These are phyloP conservation scores for Diospyros lotus DNA, from an alignment of 148 eudicot species.

Conservation along the genomic window DNA sequence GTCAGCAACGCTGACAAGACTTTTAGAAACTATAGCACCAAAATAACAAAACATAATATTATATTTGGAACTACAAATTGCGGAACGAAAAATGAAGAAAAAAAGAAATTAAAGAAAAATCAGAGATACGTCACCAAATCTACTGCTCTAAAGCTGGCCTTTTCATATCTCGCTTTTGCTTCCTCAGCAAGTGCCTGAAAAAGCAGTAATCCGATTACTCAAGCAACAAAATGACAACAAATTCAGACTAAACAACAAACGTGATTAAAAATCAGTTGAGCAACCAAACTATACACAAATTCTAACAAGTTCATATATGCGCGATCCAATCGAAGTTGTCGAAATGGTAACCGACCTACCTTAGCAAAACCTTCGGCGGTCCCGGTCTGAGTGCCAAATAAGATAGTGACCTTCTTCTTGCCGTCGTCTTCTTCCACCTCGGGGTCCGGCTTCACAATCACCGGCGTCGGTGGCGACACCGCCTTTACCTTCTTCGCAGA, in stretches of 20 bases:
- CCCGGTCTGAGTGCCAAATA: conserved; percentile 90
- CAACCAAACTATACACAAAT: not conserved
- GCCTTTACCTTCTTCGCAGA: conserved; percentile 29
- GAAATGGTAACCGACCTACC: conserved; percentile 26
- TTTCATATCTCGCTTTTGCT: conserved; percentile 82
- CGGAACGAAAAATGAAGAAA: not conserved
- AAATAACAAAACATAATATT: not conserved
- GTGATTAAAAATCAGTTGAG: not conserved
- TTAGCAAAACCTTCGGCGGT: conserved; percentile 96
- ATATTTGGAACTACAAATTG: no score
- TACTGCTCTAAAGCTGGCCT: conserved; percentile 64
- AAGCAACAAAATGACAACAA: not conserved
- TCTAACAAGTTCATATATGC: not conserved
- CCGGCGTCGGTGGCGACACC: conserved; percentile 31
- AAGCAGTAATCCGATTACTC: conserved; percentile 13
- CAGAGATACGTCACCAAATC: conserved; percentile 51
- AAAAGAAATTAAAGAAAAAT: not conserved
- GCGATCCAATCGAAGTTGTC: not conserved
- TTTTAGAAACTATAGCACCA: not conserved
- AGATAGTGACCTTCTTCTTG: conserved; percentile 62
- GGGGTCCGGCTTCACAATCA: conserved; percentile 26
- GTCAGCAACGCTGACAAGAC: no score
- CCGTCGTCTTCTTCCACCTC: conserved; percentile 69
- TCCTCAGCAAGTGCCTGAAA: conserved; percentile 70
- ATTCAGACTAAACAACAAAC: not conserved